Evolutionary conservation across 2,329 filamentous ascomycete species (phyloP), one percentile per base, ranked within the genome.

Genomic region (Diplodia intermedia): DNA sequence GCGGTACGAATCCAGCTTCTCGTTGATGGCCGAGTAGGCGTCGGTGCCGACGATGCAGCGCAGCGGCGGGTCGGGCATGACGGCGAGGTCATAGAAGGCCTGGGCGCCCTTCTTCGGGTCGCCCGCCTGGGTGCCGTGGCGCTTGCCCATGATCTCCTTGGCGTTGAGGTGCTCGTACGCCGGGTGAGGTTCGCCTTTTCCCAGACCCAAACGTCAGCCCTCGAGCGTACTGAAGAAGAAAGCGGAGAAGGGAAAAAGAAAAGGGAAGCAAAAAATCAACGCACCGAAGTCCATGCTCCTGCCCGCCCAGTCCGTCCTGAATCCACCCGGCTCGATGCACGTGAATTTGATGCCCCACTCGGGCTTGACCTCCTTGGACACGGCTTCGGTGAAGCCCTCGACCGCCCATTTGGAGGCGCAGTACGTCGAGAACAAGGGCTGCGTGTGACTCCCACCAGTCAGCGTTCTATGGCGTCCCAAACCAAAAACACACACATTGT

Each of bases 71-170:
- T 86, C 81, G 14, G 84, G 72, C 79, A 85, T 82, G 47, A 82
- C 79, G 0, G 84, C 85, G 18, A 88, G 72, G 65, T 88, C 83
- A 71, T 87, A 86, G 77, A 87, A 86, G 0, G 80, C 80, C 26
- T 80, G 76, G 1, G 82, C 84, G 2, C 79, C 85, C 72, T 86
- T 85, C 0, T 71, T 70, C 3, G 85, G 82, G 69, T 88, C 85
- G 3, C 85, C 85, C 1, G 81, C 80, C 62, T 86, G 81, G 0
- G 73, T 81, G 4, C 78, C 81, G 65, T 84, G 76, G 60, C 79
- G 73, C 67, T 77, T 72, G 14, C 74, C 74, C 77, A 83, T 83
- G 0, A 72, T 71, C 71, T 78, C 75, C 71, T 79, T 78, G 0
- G 81, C 79, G 68, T 85, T 73, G 29, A 85, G 77, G 69, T 85